Evolutionary conservation across 2,329 filamentous ascomycete genomes (phyloP).

Genomic region (Fusarium oligoseptatum): DNA sequence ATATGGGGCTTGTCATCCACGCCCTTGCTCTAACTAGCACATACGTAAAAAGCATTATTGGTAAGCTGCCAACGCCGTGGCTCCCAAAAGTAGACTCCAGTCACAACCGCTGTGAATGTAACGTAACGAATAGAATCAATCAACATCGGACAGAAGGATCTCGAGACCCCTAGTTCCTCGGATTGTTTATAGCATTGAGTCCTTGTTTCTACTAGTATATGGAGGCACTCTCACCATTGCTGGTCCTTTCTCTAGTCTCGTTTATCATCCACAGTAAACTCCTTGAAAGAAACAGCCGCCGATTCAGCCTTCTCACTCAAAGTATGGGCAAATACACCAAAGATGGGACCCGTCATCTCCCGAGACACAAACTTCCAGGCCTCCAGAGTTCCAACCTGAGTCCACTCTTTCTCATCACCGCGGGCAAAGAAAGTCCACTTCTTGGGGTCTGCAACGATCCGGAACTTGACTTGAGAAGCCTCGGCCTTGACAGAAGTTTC

Average conservation of each 20-base stretch:
- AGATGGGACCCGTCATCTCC: constrained; percentile 25
- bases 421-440: constrained; percentile 15
- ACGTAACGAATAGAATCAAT: too few relatives aligned
- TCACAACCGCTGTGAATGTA: too few relatives aligned
- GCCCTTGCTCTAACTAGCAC: background rate
- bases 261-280: background rate
- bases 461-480: background rate
- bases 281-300: background rate
- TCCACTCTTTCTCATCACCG: background rate
- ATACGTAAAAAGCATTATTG: too few relatives aligned
- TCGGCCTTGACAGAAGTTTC: background rate
- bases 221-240: background rate
- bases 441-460: constrained; percentile 6
- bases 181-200: too few relatives aligned
- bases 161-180: too few relatives aligned
- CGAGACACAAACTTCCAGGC: constrained; percentile 9
- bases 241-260: background rate
- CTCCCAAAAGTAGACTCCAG: too few relatives aligned
- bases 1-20: background rate
- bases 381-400: constrained; percentile 15
- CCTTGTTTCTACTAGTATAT: too few relatives aligned
- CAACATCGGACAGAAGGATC: too few relatives aligned
- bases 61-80: too few relatives aligned
- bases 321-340: constrained; percentile 18
- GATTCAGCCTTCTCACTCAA: background rate